Evolutionary conservation across 768 basidiomycete species (phyloP).

Genomic region (Antrodiella citrinella): DNA sequence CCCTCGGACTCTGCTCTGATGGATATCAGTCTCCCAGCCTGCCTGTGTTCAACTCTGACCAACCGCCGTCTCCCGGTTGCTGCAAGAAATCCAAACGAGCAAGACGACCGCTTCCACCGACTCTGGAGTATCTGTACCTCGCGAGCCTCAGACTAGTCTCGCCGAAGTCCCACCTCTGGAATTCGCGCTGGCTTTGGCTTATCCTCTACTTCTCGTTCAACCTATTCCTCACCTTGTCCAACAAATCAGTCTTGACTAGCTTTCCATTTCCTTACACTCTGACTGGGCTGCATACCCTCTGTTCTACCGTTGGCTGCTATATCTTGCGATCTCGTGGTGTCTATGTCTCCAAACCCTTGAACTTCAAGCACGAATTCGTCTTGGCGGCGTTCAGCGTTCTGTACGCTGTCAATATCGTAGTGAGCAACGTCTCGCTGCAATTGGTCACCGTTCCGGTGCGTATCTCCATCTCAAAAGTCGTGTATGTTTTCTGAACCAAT

Average conservation of each 20-base stretch:
- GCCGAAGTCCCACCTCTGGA: not conserved
- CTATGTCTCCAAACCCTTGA: conserved; percentile 51
- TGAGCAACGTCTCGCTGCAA: conserved; percentile 86
- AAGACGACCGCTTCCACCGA: not conserved
- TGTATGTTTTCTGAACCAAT: not conserved
- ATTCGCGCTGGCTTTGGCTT: conserved; percentile 51
- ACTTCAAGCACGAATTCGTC: conserved; percentile 43
- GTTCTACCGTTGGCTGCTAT: conserved; percentile 75
- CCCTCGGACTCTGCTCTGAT: not conserved
- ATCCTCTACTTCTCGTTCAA: conserved; percentile 84
- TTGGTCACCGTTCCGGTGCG: conserved; percentile 86
- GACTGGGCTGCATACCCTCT: conserved; percentile 86
- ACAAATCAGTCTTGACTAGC: conserved; percentile 84
- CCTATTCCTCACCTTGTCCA: conserved; percentile 87
- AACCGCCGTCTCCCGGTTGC: not conserved
- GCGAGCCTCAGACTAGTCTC: not conserved
- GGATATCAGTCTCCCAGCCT: not conserved
- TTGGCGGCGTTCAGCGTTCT: conserved; percentile 79
- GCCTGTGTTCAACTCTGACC: not conserved
- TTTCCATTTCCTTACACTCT: conserved; percentile 97
- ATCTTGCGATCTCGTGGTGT: conserved; percentile 48
- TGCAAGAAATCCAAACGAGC: not conserved
- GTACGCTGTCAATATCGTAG: conserved; percentile 90
- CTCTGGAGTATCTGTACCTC: not conserved
- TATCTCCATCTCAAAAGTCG: too few species aligned